These are phyloP conservation scores for Rhizophora mangle DNA, from an alignment of 345 rosid genomes.

Conservation along the genomic window DNA sequence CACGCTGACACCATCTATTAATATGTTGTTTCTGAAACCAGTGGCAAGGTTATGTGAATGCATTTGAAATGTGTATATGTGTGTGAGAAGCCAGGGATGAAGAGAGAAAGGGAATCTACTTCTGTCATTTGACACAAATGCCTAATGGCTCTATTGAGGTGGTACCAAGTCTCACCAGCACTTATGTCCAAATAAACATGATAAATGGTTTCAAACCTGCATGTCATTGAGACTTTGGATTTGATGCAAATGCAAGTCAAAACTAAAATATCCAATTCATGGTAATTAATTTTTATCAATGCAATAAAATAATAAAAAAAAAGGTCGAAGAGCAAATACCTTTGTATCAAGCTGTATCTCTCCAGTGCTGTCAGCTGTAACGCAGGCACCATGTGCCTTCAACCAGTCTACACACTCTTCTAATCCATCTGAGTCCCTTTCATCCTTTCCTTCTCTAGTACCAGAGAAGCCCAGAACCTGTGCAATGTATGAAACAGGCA, in stretches of 20 bases:
- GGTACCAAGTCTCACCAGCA: too few species aligned
- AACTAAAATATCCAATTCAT: background rate
- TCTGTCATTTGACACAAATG: too few species aligned
- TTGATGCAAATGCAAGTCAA: background rate
- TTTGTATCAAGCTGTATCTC: conserved; percentile 81
- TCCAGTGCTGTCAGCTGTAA: conserved; percentile 51
- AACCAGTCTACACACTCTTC: conserved; percentile 88
- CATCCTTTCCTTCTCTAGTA: conserved; percentile 49
- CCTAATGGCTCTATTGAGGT: too few species aligned
- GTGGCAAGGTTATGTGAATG: too few species aligned
- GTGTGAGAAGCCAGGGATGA: too few species aligned
- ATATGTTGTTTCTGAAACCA: background rate
- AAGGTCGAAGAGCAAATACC: conserved; percentile 34
- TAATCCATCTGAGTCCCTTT: conserved; percentile 48
- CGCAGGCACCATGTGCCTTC: conserved; percentile 80
- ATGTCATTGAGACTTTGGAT: too few species aligned
- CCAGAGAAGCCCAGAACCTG: conserved; percentile 68
- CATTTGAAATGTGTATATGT: too few species aligned
- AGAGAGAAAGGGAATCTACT: too few species aligned
- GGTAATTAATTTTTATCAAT: background rate
- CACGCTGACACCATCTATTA: background rate
- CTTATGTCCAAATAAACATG: too few species aligned
- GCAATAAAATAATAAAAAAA: background rate
- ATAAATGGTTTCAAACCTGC: too few species aligned
- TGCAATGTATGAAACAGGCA: conserved; percentile 71